Percentiles rank a stretch among this genome's conserved stretches.
Conservation (phyloP, 768 basidiomycete genomes). For the Suillus brevipes region DNA sequence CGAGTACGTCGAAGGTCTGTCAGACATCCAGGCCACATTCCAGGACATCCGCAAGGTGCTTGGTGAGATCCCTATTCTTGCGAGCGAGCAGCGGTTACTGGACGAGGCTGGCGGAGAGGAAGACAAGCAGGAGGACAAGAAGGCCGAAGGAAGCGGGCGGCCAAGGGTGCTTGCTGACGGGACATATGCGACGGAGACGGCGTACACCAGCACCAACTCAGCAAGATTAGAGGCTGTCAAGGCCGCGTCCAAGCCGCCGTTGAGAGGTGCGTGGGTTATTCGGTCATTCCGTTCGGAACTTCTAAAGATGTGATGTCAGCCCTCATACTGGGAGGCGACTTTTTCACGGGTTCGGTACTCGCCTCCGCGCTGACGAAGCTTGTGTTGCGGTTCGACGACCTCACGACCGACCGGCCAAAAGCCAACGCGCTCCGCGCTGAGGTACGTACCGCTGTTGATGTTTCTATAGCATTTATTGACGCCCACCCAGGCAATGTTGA, state of each 20-base stretch:
- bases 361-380: slow-evolving; percentile 89
- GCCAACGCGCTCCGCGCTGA: slow-evolving; percentile 18
- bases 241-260: slow-evolving; percentile 85
- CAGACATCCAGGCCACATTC: slow-evolving; percentile 66
- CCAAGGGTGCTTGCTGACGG: slow-evolving; percentile 92
- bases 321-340: slow-evolving; percentile 91
- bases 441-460: not conserved
- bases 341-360: slow-evolving; percentile 94
- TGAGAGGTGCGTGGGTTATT: slow-evolving; percentile 57
- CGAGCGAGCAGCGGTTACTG: slow-evolving; percentile 72
- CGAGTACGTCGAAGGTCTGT: slow-evolving; percentile 28
- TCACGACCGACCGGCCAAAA: slow-evolving; percentile 50
- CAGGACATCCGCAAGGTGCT: not conserved
- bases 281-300: not conserved
- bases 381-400: slow-evolving; percentile 68
- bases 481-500: slow-evolving; percentile 77
- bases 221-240: slow-evolving; percentile 80
- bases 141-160: slow-evolving; percentile 45
- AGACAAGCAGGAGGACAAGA: slow-evolving; percentile 42
- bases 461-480: not conserved
- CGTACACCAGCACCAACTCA: slow-evolving; percentile 64
- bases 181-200: slow-evolving; percentile 96
- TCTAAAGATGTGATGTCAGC: slow-evolving; percentile 40
- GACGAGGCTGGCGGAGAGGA: slow-evolving; percentile 68
- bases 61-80: not conserved